Conservation (phyloP, 2,329 filamentous ascomycete species). For the Bipolaris sorokiniana region DNA sequence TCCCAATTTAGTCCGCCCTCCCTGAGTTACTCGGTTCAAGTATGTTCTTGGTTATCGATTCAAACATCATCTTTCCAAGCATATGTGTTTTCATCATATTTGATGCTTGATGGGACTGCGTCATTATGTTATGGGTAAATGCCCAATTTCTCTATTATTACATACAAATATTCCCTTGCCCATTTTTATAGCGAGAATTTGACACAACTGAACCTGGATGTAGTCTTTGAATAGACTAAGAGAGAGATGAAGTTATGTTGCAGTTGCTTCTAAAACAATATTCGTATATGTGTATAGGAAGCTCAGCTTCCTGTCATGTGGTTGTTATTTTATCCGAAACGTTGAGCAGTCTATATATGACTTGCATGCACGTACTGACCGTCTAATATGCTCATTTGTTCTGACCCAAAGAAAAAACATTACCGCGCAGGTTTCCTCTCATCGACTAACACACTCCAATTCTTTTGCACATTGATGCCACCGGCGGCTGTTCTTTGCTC, state of each 20-base stretch:
- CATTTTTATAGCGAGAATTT: not conserved
- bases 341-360: not conserved
- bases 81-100: not conserved
- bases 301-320: not conserved
- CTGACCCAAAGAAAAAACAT: not conserved
- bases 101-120: not conserved
- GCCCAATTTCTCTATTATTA: not conserved
- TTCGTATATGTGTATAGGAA: not conserved
- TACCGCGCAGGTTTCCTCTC: slow-evolving; percentile 5
- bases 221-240: not conserved
- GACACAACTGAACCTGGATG: not conserved
- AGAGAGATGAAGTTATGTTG: not conserved
- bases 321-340: not conserved
- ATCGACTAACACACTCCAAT: slow-evolving; percentile 16
- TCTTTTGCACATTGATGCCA: slow-evolving; percentile 14
- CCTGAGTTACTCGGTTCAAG: too few species aligned
- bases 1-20: too few species aligned
- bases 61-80: not conserved
- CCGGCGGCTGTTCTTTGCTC: slow-evolving; percentile 1
- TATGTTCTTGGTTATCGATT: too few species aligned
- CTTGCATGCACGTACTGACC: not conserved
- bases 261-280: not conserved
- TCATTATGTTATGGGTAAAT: not conserved
- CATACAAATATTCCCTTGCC: not conserved
- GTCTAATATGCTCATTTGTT: not conserved